Evolutionary conservation across 257 asterid genomes (phyloP).

Genomic region (Anisodus tanguticus): DNA sequence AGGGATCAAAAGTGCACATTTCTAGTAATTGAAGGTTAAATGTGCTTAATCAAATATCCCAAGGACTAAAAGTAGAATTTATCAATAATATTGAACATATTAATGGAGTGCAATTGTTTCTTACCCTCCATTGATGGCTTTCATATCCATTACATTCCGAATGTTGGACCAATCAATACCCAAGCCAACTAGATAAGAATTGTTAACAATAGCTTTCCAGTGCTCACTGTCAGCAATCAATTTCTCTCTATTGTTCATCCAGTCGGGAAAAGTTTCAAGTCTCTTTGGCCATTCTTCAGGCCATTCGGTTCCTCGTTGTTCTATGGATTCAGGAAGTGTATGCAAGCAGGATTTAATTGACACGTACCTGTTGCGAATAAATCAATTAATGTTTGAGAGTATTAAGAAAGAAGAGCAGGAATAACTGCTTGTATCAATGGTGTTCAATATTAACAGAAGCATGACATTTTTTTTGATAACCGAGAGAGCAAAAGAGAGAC

Average conservation of each 20-base stretch:
- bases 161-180: slow-evolving; percentile 90
- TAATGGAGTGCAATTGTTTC: neutral
- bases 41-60: too few species aligned
- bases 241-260: slow-evolving; percentile 76
- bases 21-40: too few species aligned
- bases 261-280: slow-evolving; percentile 82
- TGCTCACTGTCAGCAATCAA: slow-evolving; percentile 70
- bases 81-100: neutral
- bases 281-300: slow-evolving; percentile 96
- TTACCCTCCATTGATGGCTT: slow-evolving; percentile 95
- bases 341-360: slow-evolving; percentile 72
- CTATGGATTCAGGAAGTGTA: slow-evolving; percentile 74
- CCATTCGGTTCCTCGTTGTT: slow-evolving; percentile 96
- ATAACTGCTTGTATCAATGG: neutral
- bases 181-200: slow-evolving; percentile 74
- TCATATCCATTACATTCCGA: slow-evolving; percentile 92
- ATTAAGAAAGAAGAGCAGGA: neutral
- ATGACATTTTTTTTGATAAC: neutral
- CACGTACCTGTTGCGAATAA: slow-evolving; percentile 56
- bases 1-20: too few species aligned
- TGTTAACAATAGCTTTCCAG: slow-evolving; percentile 82
- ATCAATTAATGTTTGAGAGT: slow-evolving; percentile 12
- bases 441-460: slow-evolving; percentile 1
- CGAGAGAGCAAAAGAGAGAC: neutral
- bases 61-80: too few species aligned